These are phyloP conservation scores for Vigna mungo DNA, from an alignment of 306 rosid genomes.

Conservation along the genomic window DNA sequence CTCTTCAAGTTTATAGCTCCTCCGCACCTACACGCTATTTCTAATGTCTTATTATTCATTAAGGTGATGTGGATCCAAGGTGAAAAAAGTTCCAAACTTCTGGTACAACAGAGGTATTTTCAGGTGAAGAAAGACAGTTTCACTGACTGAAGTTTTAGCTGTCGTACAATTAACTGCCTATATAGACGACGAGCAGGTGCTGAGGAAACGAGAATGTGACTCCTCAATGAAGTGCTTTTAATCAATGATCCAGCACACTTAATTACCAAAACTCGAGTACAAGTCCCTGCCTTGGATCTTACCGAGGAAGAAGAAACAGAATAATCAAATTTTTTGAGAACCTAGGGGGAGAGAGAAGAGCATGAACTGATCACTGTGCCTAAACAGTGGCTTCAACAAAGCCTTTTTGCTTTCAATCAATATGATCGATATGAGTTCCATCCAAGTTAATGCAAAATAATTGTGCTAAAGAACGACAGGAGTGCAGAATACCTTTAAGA, in stretches of 20 bases:
- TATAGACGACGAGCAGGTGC: constrained; percentile 44
- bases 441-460: constrained; percentile 43
- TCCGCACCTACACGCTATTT: constrained; percentile 5
- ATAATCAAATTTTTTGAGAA: constrained; percentile 44
- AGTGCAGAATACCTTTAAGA: constrained; percentile 52
- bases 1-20: constrained; percentile 4
- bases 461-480: constrained; percentile 44
- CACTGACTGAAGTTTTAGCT: constrained; percentile 41
- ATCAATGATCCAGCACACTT: constrained; percentile 44
- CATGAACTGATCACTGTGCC: constrained; percentile 40
- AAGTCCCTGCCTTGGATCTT: constrained; percentile 41
- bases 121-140: constrained; percentile 47
- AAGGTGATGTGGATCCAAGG: constrained; percentile 23
- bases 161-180: constrained; percentile 45
- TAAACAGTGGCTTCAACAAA: constrained; percentile 49
- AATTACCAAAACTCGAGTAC: constrained; percentile 37
- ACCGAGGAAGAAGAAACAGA: constrained; percentile 16
- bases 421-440: constrained; percentile 17
- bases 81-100: constrained; percentile 25
- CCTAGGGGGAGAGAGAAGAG: constrained; percentile 32
- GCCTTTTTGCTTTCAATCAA: constrained; percentile 42
- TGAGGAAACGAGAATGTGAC: constrained; percentile 51
- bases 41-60: not conserved
- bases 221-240: constrained; percentile 43
- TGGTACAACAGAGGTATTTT: constrained; percentile 42